Base-by-base conservation (phyloP, 2,329 filamentous ascomycete species). In the Pseudogymnoascus sp. region DNA sequence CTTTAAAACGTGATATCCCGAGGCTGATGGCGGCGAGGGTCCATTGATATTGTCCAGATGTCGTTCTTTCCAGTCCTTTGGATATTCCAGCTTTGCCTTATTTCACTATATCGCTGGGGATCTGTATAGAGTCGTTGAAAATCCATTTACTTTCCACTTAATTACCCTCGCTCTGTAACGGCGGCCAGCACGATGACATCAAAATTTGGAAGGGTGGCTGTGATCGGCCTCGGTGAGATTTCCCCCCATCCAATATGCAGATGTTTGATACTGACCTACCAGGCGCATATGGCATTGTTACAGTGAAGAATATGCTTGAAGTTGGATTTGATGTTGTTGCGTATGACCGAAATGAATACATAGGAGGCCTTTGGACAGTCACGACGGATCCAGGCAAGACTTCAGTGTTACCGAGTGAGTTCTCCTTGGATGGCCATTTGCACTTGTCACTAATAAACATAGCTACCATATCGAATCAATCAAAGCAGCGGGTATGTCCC, bases 341-440 rank as follows among this genome's bases (percentile, higher is more conserved):
- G 1, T 78, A 73, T 61, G 77, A 80, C 68, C 70, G 74, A 19
- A 69, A 76, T n/a, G 65, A 66, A 10, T 71, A 73, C 42, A 75
- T 78, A 15, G 77, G 77, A n/a, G 77, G 77, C 0, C 69, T 80
- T 2, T 80, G 77, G 78, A 74, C 75, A 2, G 77, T 75, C 64
- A 74, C 75, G 1, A 70, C 75, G 0, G 75, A 79, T 59, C 67
- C 71, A 10, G 64, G 65, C 1, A 71, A 72, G 62, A 77, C 75
- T 1, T 72, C 75, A 0, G 73, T 73, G 3, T 65, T 76, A n/a
- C 67, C 66, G n/a, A 66, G 74, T 72, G 65, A 63, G 71, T 65
- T 2, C 33, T 38, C 38, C 21, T 46, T 17, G 19, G 6, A 29
- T 21, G 19, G 15, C 6, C 46, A 44, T 26, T 50, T 61, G 31